Evolutionary conservation across 2,329 filamentous ascomycete species (phyloP).

Genomic region (Colletotrichum godetiae): DNA sequence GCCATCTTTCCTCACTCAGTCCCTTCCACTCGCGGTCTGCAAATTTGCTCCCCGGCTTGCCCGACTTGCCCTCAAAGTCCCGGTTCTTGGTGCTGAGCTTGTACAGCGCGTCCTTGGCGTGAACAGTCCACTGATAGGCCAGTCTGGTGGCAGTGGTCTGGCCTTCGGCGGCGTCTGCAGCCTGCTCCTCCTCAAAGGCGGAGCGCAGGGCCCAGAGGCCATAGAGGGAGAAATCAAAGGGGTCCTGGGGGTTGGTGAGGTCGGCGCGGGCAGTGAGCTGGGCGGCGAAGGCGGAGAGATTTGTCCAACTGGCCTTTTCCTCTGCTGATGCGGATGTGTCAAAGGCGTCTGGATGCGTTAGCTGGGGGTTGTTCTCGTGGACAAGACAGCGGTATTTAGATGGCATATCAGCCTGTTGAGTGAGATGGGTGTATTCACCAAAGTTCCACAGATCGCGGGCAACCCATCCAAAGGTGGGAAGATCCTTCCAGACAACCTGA

Average conservation of each 20-base stretch:
- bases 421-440: constrained; percentile 34
- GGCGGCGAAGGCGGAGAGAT: constrained; percentile 41
- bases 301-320: constrained; percentile 32
- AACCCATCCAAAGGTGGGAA: constrained; percentile 43
- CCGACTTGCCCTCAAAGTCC: constrained; percentile 35
- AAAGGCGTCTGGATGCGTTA: constrained; percentile 26
- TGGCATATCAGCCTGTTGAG: too few relatives aligned
- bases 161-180: background rate
- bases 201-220: constrained; percentile 43
- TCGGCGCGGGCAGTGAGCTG: constrained; percentile 39
- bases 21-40: constrained; percentile 40
- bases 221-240: constrained; percentile 42
- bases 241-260: constrained; percentile 7
- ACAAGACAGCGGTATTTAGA: too few relatives aligned
- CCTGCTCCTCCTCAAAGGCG: constrained; percentile 40
- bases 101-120: constrained; percentile 35
- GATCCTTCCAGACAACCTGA: constrained; percentile 42
- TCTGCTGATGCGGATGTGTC: constrained; percentile 34
- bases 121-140: constrained; percentile 40
- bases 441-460: constrained; percentile 43
- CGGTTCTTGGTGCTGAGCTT: constrained; percentile 29
- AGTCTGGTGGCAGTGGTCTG: constrained; percentile 34
- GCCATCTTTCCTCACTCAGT: constrained; percentile 41
- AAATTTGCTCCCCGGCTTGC: constrained; percentile 36
- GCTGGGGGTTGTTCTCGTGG: background rate